phyloP scores from a whole-genome alignment of 129 eudicot genomes.

The Escallonia herrerae region DNA sequence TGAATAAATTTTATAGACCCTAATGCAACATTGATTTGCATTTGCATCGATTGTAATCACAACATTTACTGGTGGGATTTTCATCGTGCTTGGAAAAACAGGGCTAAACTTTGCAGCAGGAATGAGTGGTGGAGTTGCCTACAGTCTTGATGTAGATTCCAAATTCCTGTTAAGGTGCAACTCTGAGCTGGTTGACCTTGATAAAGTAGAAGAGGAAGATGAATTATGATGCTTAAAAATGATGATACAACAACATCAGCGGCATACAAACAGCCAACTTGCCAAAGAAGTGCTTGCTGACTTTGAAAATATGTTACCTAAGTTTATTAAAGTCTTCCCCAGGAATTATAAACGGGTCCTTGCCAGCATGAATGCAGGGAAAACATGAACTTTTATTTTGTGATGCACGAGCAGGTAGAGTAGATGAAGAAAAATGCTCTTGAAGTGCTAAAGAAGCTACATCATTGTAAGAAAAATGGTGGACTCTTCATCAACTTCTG shows the following conservation, averaged over 20 bases:
- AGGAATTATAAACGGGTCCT: slow-evolving; percentile 81
- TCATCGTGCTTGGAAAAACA: slow-evolving; percentile 79
- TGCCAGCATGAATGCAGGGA: slow-evolving; percentile 51
- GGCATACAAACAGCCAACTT: slow-evolving; percentile 82
- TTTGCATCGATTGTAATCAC: too few species aligned
- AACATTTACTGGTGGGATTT: slow-evolving; percentile 95
- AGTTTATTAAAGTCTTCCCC: slow-evolving; percentile 86
- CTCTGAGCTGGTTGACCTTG: slow-evolving; percentile 89
- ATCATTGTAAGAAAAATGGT: slow-evolving; percentile 20
- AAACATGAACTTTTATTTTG: slow-evolving; percentile 33
- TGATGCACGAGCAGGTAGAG: slow-evolving; percentile 70
- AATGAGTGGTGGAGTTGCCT: slow-evolving; percentile 98
- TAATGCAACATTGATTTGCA: too few species aligned
- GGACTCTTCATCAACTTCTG: too few species aligned
- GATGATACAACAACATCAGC: slow-evolving; percentile 97
- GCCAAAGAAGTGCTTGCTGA: slow-evolving; percentile 79
- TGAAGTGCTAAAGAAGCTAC: slow-evolving; percentile 84
- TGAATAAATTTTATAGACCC: too few species aligned
- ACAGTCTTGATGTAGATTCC: slow-evolving; percentile 75
- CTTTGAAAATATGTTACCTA: slow-evolving; percentile 69
- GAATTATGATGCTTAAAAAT: slow-evolving; percentile 77
- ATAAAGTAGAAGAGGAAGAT: slow-evolving; percentile 84
- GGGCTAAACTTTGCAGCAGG: slow-evolving; percentile 99
- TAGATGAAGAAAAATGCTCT: slow-evolving; percentile 81
- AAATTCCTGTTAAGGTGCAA: slow-evolving; percentile 72